Evolutionary conservation across 352 stramenopile species (phyloP).

Genomic region (Thraustotheca clavata): DNA sequence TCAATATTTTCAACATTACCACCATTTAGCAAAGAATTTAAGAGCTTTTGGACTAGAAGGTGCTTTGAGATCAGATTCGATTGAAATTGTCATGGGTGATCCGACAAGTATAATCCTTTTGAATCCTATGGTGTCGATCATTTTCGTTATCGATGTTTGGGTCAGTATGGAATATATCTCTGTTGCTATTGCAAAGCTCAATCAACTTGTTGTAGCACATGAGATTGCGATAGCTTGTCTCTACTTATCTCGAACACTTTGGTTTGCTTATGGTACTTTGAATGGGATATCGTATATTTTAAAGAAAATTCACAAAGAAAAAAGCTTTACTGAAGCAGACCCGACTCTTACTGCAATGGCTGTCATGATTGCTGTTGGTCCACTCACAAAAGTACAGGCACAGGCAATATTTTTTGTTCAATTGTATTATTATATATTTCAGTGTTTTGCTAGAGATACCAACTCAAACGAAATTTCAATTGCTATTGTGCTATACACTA

Average conservation of each 20-base stretch:
- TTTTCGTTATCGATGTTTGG: background rate
- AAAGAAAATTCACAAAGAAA: background rate
- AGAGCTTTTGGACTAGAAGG: background rate
- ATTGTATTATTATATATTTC: no score
- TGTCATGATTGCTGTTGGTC: background rate
- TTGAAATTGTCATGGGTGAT: background rate
- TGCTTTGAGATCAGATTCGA: background rate
- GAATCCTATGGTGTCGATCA: background rate
- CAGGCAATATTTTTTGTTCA: no score
- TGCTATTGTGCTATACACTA: no score
- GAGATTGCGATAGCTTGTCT: background rate
- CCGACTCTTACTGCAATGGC: background rate
- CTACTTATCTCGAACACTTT: background rate
- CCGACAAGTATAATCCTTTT: background rate
- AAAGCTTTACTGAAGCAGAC: background rate
- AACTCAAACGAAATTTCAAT: no score
- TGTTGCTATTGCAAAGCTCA: background rate
- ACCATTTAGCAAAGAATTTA: background rate
- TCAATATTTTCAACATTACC: background rate
- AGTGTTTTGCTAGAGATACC: no score
- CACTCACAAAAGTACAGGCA: background rate
- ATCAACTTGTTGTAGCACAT: background rate
- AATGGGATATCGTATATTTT: background rate
- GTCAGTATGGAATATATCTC: background rate
- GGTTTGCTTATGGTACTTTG: slow-evolving; percentile 6